phyloP scores from a whole-genome alignment of 345 rosid species.

The Rhodamnia rubescens region DNA sequence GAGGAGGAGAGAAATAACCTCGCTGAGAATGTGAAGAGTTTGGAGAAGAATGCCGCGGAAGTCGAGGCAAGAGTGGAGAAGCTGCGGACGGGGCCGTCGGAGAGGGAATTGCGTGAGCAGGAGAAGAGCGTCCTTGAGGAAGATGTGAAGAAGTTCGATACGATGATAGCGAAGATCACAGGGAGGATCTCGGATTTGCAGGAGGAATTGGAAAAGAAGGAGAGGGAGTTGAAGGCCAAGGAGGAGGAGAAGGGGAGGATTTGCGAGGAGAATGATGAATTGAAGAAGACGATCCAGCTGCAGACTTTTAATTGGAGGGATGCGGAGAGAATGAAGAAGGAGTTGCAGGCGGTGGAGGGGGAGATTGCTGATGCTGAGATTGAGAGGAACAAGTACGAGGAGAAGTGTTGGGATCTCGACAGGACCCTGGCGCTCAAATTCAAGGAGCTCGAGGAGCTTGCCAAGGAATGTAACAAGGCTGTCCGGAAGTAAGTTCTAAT shows the following conservation, averaged over 20 bases:
- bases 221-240: constrained; percentile 37
- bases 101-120: constrained; percentile 45
- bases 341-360: constrained; percentile 77
- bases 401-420: constrained; percentile 72
- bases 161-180: constrained; percentile 33
- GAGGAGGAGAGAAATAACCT: constrained; percentile 37
- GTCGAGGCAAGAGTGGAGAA: constrained; percentile 36
- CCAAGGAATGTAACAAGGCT: constrained; percentile 73
- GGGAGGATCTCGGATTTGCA: constrained; percentile 27
- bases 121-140: constrained; percentile 48
- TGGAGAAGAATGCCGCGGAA: constrained; percentile 24
- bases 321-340: constrained; percentile 91
- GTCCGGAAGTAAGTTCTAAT: constrained; percentile 33
- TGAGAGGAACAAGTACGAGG: constrained; percentile 65
- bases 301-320: constrained; percentile 76
- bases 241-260: constrained; percentile 47
- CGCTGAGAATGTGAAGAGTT: constrained; percentile 18
- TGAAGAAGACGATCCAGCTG: constrained; percentile 56
- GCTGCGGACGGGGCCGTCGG: constrained; percentile 40
- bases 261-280: constrained; percentile 56
- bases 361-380: constrained; percentile 53
- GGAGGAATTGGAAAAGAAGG: constrained; percentile 49
- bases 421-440: constrained; percentile 26
- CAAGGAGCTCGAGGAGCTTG: constrained; percentile 56
- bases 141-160: constrained; percentile 58